phyloP scores from a whole-genome alignment of 2,329 filamentous ascomycete species.

The Stachybotrys elegans region DNA sequence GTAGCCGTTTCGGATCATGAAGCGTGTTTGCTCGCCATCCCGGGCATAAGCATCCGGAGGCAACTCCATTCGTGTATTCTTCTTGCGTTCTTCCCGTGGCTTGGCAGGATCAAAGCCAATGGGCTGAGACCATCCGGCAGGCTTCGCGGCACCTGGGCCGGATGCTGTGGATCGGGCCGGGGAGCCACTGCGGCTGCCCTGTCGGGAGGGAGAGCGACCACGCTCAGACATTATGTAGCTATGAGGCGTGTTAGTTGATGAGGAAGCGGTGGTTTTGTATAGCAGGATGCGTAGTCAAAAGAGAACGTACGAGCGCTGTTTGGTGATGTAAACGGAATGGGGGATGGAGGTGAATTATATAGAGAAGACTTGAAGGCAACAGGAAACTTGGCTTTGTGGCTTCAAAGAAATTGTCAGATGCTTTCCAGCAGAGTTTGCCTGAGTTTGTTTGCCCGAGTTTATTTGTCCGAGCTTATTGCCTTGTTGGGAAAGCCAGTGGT shows the following conservation, averaged over 20 bases:
- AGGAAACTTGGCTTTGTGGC: not conserved
- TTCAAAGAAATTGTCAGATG: no score
- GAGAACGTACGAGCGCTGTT: no score
- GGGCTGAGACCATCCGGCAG: slow-evolving; percentile 18
- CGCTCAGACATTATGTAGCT: slow-evolving; percentile 30
- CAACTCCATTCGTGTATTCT: slow-evolving; percentile 48
- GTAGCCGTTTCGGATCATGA: slow-evolving; percentile 33
- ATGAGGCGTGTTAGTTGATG: no score
- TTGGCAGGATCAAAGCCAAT: slow-evolving; percentile 41
- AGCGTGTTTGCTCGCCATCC: slow-evolving; percentile 28
- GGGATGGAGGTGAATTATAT: no score
- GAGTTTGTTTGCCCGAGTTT: no score
- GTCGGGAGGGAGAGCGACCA: slow-evolving; percentile 18
- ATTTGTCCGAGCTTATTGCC: no score
- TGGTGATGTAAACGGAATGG: no score
- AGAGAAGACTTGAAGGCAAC: not conserved
- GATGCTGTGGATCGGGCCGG: slow-evolving; percentile 9
- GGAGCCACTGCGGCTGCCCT: slow-evolving; percentile 10
- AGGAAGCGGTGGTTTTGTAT: no score
- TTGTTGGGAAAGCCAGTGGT: no score
- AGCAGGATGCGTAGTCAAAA: no score
- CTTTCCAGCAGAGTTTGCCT: no score
- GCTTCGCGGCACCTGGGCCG: no score
- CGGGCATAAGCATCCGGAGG: slow-evolving; percentile 50
- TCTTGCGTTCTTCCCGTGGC: slow-evolving; percentile 17